A percentile compares a stretch with the other conserved stretches of the same genome.
These are phyloP conservation scores for Tylopilus vinaceipallidus DNA, from an alignment of 768 basidiomycete genomes.

Conservation along the genomic window DNA sequence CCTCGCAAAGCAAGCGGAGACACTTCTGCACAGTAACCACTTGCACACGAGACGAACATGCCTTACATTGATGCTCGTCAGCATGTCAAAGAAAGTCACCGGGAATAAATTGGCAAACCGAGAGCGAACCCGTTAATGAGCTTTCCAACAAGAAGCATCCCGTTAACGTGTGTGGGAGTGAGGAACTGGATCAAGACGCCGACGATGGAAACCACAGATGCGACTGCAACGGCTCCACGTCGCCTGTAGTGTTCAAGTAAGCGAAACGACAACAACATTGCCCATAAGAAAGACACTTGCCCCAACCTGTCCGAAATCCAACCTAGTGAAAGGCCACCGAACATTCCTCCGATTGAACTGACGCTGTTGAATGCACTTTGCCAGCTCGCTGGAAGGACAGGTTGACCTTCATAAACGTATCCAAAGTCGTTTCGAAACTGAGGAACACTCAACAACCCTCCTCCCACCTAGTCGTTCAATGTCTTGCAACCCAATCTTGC, in stretches of 20 bases:
- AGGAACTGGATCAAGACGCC: constrained; percentile 27
- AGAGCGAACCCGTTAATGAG: constrained; percentile 27
- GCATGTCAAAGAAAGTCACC: neutral
- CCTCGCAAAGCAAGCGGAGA: constrained; percentile 28
- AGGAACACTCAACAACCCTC: constrained; percentile 21
- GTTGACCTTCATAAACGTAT: neutral
- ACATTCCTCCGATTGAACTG: constrained; percentile 25
- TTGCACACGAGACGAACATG: constrained; percentile 25
- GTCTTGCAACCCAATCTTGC: neutral
- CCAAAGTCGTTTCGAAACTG: constrained; percentile 30
- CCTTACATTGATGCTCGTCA: constrained; percentile 3
- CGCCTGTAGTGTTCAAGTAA: constrained; percentile 10
- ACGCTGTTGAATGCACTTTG: constrained; percentile 28
- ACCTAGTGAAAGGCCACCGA: constrained; percentile 24
- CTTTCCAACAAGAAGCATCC: constrained; percentile 25
- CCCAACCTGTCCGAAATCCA: constrained; percentile 22
- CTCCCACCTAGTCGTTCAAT: constrained; percentile 12
- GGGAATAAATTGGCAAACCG: constrained; percentile 5
- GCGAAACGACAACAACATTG: neutral
- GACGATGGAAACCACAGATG: constrained; percentile 20
- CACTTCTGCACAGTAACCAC: constrained; percentile 28
- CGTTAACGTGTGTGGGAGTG: constrained; percentile 21
- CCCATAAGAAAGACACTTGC: neutral
- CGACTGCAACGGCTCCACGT: constrained; percentile 24
- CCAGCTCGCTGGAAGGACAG: constrained; percentile 26